Conservation (phyloP, 2,329 filamentous ascomycete species). For the Fusarium tricinctum region DNA sequence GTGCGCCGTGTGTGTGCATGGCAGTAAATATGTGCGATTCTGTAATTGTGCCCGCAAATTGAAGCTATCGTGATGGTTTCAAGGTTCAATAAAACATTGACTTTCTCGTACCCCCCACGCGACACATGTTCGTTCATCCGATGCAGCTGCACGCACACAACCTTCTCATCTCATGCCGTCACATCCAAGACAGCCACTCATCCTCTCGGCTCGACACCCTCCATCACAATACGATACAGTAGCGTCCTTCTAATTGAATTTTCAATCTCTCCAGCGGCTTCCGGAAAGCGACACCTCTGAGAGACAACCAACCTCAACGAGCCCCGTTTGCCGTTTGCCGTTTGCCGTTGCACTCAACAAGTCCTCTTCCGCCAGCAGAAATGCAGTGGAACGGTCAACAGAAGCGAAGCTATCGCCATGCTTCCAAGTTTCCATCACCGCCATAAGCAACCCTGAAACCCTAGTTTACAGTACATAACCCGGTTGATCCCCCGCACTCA, state of each 20-base stretch:
- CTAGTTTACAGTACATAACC: constrained; percentile 12
- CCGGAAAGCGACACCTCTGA: constrained; percentile 28
- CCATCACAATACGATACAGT: constrained; percentile 21
- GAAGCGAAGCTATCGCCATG: constrained; percentile 1
- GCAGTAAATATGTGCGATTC: neutral
- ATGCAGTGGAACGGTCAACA: constrained; percentile 23
- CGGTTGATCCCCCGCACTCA: constrained; percentile 47
- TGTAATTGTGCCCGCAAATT: constrained; percentile 6
- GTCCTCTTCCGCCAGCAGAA: constrained; percentile 8
- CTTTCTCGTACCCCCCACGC: constrained; percentile 23
- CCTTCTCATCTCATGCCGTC: constrained; percentile 25
- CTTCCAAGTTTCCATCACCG: constrained; percentile 29
- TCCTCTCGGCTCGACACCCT: constrained; percentile 23
- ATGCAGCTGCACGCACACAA: constrained; percentile 26
- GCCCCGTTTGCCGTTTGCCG: neutral
- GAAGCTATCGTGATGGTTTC: constrained; percentile 20
- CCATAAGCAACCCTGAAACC: constrained; percentile 5
- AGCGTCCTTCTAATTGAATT: constrained; percentile 4
- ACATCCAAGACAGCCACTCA: constrained; percentile 37
- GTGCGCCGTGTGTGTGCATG: neutral
- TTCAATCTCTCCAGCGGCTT: constrained; percentile 26
- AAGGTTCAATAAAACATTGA: constrained; percentile 17
- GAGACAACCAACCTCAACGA: constrained; percentile 39
- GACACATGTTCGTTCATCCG: constrained; percentile 27
- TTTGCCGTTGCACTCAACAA: constrained; percentile 34